Percentiles rank a stretch among this genome's conserved stretches.
These are phyloP conservation scores for Kernera saxatilis DNA, from an alignment of 345 rosid genomes.

Conservation along the genomic window DNA sequence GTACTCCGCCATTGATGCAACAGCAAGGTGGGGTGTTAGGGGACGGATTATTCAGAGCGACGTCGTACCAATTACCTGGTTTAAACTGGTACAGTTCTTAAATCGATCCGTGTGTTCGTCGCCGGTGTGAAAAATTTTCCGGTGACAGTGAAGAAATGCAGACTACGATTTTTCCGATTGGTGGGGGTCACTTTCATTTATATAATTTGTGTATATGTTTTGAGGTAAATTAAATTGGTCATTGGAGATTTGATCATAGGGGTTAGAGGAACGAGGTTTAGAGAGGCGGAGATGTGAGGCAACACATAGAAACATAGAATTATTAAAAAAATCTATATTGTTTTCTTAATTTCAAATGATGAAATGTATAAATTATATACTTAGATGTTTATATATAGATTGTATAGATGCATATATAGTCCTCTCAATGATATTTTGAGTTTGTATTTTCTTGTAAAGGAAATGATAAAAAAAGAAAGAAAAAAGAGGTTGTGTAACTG, in stretches of 20 bases:
- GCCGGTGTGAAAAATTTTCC: background rate
- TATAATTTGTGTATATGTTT: conserved; percentile 32
- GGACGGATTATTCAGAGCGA: conserved; percentile 50
- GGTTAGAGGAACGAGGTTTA: conserved; percentile 19
- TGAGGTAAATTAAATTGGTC: conserved; percentile 10
- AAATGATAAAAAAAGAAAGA: background rate
- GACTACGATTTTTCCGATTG: background rate
- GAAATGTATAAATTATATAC: conserved; percentile 2
- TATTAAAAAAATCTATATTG: background rate
- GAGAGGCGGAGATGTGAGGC: conserved; percentile 15
- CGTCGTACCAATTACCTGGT: conserved; percentile 56
- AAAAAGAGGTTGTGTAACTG: background rate
- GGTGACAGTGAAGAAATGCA: background rate
- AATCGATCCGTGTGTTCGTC: background rate
- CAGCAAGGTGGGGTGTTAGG: conserved; percentile 47
- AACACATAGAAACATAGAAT: conserved; percentile 24
- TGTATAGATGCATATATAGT: conserved; percentile 19
- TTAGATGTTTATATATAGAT: conserved; percentile 7
- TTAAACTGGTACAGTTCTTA: conserved; percentile 70
- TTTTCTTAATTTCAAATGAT: background rate
- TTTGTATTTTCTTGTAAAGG: conserved; percentile 14
- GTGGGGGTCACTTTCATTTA: background rate
- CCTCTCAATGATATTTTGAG: background rate
- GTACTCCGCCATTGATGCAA: conserved; percentile 22
- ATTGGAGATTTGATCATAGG: conserved; percentile 2